Conservation (phyloP, 495 filamentous ascomycete genomes). For the Xanthoparmelia taractica region DNA sequence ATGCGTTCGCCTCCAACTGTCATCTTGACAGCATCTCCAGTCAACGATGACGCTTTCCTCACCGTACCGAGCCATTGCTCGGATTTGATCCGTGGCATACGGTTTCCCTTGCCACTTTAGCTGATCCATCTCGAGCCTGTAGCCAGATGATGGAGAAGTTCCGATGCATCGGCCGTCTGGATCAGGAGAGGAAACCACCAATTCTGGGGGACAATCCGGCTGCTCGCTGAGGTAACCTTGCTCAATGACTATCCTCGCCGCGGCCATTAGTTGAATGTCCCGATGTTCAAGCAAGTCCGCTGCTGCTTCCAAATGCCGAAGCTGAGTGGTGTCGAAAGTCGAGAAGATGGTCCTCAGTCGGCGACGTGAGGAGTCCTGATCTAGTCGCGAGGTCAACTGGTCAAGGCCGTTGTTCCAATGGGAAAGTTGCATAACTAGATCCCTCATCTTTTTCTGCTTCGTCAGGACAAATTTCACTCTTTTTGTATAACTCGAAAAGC, state of each 20-base stretch:
- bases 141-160: constrained; percentile 9
- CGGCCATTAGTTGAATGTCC: constrained; percentile 21
- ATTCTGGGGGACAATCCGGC: background rate
- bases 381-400: constrained; percentile 21
- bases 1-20: constrained; percentile 22
- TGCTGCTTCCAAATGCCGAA: constrained; percentile 18
- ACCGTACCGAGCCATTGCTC: constrained; percentile 21
- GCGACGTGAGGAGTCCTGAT: constrained; percentile 17
- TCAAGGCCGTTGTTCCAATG: constrained; percentile 26
- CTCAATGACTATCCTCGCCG: constrained; percentile 16
- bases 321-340: constrained; percentile 12
- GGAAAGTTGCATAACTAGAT: constrained; percentile 22
- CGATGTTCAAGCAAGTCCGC: constrained; percentile 20
- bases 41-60: constrained; percentile 26
- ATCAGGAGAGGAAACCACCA: background rate
- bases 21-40: constrained; percentile 25
- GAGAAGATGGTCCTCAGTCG: constrained; percentile 17
- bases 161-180: background rate
- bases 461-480: constrained; percentile 22
- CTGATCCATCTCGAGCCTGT: constrained; percentile 21
- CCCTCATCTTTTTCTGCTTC: constrained; percentile 18
- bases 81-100: constrained; percentile 20
- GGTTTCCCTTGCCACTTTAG: constrained; percentile 21
- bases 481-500: constrained; percentile 11
- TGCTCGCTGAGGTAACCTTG: constrained; percentile 12